Evolutionary conservation across 148 eudicot species (phyloP).

Genomic region (Rhododendron henanense): DNA sequence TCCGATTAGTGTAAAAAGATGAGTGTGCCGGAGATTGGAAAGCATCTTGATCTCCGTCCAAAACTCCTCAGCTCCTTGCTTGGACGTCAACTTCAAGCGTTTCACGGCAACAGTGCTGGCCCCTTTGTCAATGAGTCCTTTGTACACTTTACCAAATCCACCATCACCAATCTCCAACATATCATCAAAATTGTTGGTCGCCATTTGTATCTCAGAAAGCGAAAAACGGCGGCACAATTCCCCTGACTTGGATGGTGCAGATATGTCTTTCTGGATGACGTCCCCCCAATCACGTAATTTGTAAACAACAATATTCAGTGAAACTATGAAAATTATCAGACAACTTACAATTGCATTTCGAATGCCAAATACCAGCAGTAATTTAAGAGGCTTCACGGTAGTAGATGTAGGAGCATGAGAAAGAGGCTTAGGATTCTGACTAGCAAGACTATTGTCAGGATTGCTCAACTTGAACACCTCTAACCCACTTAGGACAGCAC

Average conservation of each 20-base stretch:
- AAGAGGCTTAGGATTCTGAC: slow-evolving; percentile 15
- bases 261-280: not conserved
- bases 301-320: not conserved
- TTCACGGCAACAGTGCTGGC: slow-evolving; percentile 1
- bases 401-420: not conserved
- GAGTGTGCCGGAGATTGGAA: slow-evolving; percentile 8
- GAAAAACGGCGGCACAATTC: slow-evolving; percentile 9
- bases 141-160: slow-evolving; percentile 12
- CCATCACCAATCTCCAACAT: slow-evolving; percentile 3
- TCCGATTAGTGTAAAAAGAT: slow-evolving; percentile 7
- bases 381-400: not conserved
- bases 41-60: slow-evolving; percentile 17
- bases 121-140: slow-evolving; percentile 2
- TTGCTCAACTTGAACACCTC: slow-evolving; percentile 31
- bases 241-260: not conserved
- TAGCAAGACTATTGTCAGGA: slow-evolving; percentile 18
- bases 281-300: not conserved
- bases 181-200: slow-evolving; percentile 15
- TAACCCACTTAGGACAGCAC: slow-evolving; percentile 21
- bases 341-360: not conserved
- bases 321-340: slow-evolving; percentile 3
- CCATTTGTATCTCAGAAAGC: slow-evolving; percentile 5
- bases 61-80: slow-evolving; percentile 18
- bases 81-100: slow-evolving; percentile 10
- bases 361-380: not conserved